phyloP scores from a whole-genome alignment of 176 grass and related monocot species.

The Avena insularis region DNA sequence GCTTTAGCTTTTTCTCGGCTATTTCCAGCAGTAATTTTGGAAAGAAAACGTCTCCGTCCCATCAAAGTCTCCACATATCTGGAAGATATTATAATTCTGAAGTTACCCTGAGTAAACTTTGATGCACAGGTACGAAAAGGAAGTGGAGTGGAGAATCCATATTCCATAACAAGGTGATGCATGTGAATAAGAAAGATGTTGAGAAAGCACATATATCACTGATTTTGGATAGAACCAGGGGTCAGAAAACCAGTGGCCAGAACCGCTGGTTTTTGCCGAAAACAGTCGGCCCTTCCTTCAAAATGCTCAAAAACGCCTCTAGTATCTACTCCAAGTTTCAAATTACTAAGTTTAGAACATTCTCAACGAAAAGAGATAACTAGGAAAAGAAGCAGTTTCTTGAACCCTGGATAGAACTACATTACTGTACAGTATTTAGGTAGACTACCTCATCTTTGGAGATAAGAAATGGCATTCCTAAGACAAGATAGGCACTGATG shows the following conservation, averaged over 20 bases:
- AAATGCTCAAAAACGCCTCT: not conserved
- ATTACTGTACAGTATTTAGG: not conserved
- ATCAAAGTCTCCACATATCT: conserved; percentile 94
- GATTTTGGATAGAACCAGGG: conserved; percentile 12
- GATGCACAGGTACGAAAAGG: not conserved
- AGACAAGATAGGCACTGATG: not conserved
- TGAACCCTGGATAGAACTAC: not conserved
- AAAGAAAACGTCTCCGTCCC: conserved; percentile 87
- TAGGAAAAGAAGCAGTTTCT: conserved; percentile 10
- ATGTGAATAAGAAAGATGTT: not conserved
- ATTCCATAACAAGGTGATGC: conserved; percentile 8
- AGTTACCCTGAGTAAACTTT: conserved; percentile 1
- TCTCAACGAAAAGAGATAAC: conserved; percentile 4
- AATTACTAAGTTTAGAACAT: not conserved
- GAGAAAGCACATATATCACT: not conserved
- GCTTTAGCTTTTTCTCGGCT: conserved; percentile 92
- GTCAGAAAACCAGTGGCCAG: not conserved
- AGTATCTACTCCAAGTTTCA: conserved; percentile 18
- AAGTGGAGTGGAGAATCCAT: conserved; percentile 14
- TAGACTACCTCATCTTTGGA: not conserved
- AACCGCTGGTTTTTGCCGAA: not conserved
- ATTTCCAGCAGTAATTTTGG: conserved; percentile 80
- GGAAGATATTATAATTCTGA: conserved; percentile 38
- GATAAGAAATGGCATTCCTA: not conserved
- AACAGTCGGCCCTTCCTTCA: not conserved